Evolutionary conservation across 225 moss, liverwort and hornwort species (phyloP).

Genomic region (Polytrichum commune): DNA sequence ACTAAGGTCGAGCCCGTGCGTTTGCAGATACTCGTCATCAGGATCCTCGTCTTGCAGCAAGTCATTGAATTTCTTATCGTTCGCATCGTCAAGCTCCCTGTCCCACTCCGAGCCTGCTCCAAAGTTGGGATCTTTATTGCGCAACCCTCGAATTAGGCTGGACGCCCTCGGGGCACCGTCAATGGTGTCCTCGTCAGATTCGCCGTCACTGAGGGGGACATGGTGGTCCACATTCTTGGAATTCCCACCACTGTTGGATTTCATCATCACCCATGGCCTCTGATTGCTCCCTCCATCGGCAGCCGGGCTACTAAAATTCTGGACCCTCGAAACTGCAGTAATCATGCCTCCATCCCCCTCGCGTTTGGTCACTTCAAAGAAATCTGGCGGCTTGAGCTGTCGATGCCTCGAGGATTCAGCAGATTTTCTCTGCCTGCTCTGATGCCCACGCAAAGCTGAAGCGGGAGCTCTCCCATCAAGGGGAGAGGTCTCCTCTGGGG

Average conservation of each 20-base stretch:
- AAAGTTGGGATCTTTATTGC: not conserved
- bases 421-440: slow-evolving; percentile 5
- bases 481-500: slow-evolving; percentile 28
- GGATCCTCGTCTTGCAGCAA: slow-evolving; percentile 8
- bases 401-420: slow-evolving; percentile 30
- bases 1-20: slow-evolving; percentile 16
- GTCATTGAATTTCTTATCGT: slow-evolving; percentile 1
- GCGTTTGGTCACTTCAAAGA: slow-evolving; percentile 38
- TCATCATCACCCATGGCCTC: not conserved
- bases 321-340: slow-evolving; percentile 48
- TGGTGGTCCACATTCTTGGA: not conserved
- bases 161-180: not conserved
- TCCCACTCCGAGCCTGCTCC: slow-evolving; percentile 5
- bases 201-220: slow-evolving; percentile 2
- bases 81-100: not conserved
- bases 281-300: slow-evolving; percentile 15
- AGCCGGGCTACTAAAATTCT: slow-evolving; percentile 29
- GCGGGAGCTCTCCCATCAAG: slow-evolving; percentile 18
- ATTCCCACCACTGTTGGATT: not conserved
- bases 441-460: slow-evolving; percentile 9
- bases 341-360: slow-evolving; percentile 46
- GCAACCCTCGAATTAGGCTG: not conserved
- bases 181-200: slow-evolving; percentile 1
- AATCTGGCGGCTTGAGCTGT: slow-evolving; percentile 43
- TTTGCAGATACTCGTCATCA: not conserved